phyloP scores from a whole-genome alignment of 805 yeast species.

The Lipomyces chichibuensis region DNA sequence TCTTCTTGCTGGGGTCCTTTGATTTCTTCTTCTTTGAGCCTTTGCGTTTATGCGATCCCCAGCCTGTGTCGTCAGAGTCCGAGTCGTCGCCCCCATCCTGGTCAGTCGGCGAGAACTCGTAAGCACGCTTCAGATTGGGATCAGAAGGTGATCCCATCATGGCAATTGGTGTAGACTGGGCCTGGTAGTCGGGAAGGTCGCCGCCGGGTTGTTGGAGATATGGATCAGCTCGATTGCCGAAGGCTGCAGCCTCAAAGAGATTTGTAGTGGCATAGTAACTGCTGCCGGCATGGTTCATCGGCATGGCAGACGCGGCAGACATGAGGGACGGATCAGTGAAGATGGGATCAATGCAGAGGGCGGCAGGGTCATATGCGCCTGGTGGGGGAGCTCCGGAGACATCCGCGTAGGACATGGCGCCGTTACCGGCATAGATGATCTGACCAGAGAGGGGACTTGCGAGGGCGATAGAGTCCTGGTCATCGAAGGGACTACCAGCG shows the following conservation, averaged over 20 bases:
- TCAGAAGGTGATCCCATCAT: constrained; percentile 5
- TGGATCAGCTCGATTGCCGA: background rate
- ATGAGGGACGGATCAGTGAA: constrained; percentile 7
- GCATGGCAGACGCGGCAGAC: constrained; percentile 1
- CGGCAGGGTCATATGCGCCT: constrained; percentile 2
- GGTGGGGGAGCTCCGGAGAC: background rate
- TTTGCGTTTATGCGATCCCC: background rate
- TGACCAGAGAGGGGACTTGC: background rate
- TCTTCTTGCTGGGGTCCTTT: constrained; percentile 2
- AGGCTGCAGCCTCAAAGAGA: constrained; percentile 11
- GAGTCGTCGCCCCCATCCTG: constrained; percentile 11
- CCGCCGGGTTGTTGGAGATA: background rate
- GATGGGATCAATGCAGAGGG: constrained; percentile 9
- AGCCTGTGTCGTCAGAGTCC: constrained; percentile 8
- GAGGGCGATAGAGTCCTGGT: background rate
- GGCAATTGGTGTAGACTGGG: background rate
- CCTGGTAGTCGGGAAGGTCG: constrained; percentile 3
- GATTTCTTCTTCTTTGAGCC: constrained; percentile 7
- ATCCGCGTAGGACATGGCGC: constrained; percentile 3
- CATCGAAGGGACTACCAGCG: background rate
- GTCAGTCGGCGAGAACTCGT: constrained; percentile 6
- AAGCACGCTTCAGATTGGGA: background rate
- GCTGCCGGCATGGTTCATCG: constrained; percentile 3
- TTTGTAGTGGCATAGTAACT: constrained; percentile 9
- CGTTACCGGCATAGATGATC: background rate